These are phyloP conservation scores for Tillandsia fasciculata DNA, from an alignment of 176 grass and related monocot species.

Conservation along the genomic window DNA sequence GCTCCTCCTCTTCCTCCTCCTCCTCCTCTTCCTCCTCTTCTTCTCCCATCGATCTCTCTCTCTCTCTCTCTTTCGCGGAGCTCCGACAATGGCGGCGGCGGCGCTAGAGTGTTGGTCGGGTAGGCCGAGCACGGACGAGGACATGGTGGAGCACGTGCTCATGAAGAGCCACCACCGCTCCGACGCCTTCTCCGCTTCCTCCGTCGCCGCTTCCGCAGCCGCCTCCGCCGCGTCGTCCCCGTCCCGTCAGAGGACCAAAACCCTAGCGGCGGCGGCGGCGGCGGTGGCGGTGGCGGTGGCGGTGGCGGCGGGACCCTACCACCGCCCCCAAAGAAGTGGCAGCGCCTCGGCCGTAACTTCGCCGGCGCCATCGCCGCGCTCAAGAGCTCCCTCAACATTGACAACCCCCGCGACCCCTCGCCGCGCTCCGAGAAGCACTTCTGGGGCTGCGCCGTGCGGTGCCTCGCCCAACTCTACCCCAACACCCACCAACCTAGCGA, in stretches of 20 bases:
- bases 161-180: constrained; percentile 83
- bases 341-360: constrained; percentile 78
- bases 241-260: constrained; percentile 5
- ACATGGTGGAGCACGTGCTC: constrained; percentile 95
- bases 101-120: constrained; percentile 99
- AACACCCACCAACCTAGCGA: constrained; percentile 56
- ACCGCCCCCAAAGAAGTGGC: constrained; percentile 71
- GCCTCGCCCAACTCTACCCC: constrained; percentile 67
- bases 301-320: constrained; percentile 1
- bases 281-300: not conserved
- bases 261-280: constrained; percentile 3
- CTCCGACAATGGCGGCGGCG: constrained; percentile 58
- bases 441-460: constrained; percentile 42
- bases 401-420: constrained; percentile 46
- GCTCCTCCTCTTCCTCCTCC: not conserved
- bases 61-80: not conserved
- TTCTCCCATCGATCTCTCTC: not conserved
- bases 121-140: constrained; percentile 93
- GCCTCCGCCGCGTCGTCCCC: constrained; percentile 22
- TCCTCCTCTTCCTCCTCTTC: not conserved
- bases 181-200: constrained; percentile 55
- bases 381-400: constrained; percentile 76
- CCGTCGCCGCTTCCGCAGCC: constrained; percentile 27
- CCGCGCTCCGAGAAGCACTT: constrained; percentile 47
- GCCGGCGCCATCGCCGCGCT: constrained; percentile 80